These are phyloP conservation scores for Fonsecaea nubica DNA, from an alignment of 2,329 filamentous ascomycete species.

Conservation along the genomic window DNA sequence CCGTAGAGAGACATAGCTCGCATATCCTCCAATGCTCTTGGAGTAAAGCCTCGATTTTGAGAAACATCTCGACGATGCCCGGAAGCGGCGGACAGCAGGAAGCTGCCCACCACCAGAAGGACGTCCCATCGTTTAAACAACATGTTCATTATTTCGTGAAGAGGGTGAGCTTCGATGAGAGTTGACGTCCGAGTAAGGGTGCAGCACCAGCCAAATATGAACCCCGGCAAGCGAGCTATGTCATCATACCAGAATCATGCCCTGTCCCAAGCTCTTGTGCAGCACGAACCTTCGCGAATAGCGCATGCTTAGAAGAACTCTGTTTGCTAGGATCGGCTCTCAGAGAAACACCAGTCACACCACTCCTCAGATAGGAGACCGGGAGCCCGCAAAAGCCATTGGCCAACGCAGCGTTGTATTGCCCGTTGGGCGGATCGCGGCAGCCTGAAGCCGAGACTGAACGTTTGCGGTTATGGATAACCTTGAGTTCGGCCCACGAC, in stretches of 20 bases:
- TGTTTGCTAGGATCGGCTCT: not conserved
- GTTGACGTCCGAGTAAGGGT: slow-evolving; percentile 20
- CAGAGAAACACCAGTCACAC: not conserved
- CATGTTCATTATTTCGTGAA: slow-evolving; percentile 4
- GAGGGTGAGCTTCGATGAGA: not conserved
- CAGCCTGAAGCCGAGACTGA: not conserved
- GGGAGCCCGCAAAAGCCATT: not conserved
- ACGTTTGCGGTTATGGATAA: not conserved
- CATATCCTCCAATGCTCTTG: slow-evolving; percentile 28
- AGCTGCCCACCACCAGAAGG: slow-evolving; percentile 21
- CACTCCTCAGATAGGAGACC: not conserved
- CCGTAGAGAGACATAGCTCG: slow-evolving; percentile 23
- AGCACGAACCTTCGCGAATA: not conserved
- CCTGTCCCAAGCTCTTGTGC: not conserved
- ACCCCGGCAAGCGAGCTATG: slow-evolving; percentile 1
- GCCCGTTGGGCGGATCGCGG: not conserved
- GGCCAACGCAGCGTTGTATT: not conserved
- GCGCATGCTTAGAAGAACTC: not conserved
- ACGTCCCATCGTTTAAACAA: slow-evolving; percentile 16
- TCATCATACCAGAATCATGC: slow-evolving; percentile 8
- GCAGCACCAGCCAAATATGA: slow-evolving; percentile 27
- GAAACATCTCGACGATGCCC: slow-evolving; percentile 25
- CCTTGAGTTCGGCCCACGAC: not conserved
- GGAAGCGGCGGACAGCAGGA: slow-evolving; percentile 19
- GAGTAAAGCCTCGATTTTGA: slow-evolving; percentile 25